Conservation (phyloP, 306 rosid genomes). For the Prinsepia uniflora region DNA sequence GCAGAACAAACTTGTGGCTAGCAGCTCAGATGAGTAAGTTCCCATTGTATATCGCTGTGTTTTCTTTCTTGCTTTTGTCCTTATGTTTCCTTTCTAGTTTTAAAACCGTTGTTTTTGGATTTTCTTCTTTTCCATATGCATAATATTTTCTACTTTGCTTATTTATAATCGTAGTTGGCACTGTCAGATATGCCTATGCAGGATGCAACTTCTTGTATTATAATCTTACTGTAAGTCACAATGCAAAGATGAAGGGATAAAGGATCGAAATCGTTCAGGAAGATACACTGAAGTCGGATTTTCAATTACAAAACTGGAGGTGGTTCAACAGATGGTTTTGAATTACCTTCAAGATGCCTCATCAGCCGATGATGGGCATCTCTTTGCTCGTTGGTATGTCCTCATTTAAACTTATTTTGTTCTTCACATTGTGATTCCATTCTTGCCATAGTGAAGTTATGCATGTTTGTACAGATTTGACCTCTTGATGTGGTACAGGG, state of each 20-base stretch:
- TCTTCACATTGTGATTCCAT: conserved; percentile 21
- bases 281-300: conserved; percentile 39
- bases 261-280: conserved; percentile 35
- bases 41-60: no score
- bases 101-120: background rate
- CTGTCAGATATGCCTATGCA: conserved; percentile 79
- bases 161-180: conserved; percentile 70
- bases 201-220: conserved; percentile 76
- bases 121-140: background rate
- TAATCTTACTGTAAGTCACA: conserved; percentile 81
- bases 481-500: conserved; percentile 91
- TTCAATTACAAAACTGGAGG: conserved; percentile 51
- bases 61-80: no score
- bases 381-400: conserved; percentile 88
- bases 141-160: background rate
- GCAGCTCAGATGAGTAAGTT: no score
- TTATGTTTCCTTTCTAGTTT: background rate
- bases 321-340: conserved; percentile 87
- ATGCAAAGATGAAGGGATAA: conserved; percentile 47
- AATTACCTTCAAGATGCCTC: conserved; percentile 79
- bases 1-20: no score
- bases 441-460: conserved; percentile 27
- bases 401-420: conserved; percentile 27
- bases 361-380: conserved; percentile 79
- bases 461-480: conserved; percentile 66